Conservation (phyloP, 495 filamentous ascomycete genomes). For the Umbilicaria muhlenbergii region DNA sequence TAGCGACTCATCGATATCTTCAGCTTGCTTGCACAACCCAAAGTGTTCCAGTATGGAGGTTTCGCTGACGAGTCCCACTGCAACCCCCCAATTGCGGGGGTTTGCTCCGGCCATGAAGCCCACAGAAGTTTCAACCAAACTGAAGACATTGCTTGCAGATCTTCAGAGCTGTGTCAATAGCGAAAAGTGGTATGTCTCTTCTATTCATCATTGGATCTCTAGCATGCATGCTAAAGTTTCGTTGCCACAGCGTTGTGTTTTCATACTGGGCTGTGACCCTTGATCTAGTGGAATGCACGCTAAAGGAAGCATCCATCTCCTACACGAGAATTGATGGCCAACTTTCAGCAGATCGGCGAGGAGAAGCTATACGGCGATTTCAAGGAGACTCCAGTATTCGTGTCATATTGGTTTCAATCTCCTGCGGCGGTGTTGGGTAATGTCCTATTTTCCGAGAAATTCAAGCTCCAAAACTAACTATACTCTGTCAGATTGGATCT, state of each 20-base stretch:
- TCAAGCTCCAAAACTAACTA: slow-evolving; percentile 55
- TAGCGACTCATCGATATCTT: too few species aligned
- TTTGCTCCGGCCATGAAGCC: too few species aligned
- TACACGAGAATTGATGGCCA: slow-evolving; percentile 28
- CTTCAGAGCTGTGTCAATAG: background rate
- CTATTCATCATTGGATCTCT: too few species aligned
- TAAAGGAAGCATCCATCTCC: slow-evolving; percentile 17
- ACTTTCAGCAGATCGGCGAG: slow-evolving; percentile 19
- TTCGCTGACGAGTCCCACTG: too few species aligned
- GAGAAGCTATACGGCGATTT: slow-evolving; percentile 20
- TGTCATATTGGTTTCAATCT: slow-evolving; percentile 23
- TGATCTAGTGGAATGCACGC: slow-evolving; percentile 20
- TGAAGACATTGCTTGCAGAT: slow-evolving; percentile 13
- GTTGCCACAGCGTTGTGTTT: slow-evolving; percentile 23
- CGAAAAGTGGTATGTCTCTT: too few species aligned
- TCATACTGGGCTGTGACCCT: slow-evolving; percentile 31
- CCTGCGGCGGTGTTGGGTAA: slow-evolving; percentile 26
- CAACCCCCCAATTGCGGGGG: too few species aligned
- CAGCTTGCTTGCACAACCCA: background rate
- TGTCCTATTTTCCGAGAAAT: too few species aligned
- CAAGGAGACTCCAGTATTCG: slow-evolving; percentile 13
- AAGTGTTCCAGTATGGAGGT: too few species aligned
- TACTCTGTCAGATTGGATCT: slow-evolving; percentile 16
- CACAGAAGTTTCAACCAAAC: slow-evolving; percentile 11
- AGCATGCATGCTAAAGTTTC: too few species aligned